Percentiles rank a stretch among this genome's conserved stretches.
These are phyloP conservation scores for Colletotrichum lentis DNA, from an alignment of 2,329 filamentous ascomycete species.

Conservation along the genomic window DNA sequence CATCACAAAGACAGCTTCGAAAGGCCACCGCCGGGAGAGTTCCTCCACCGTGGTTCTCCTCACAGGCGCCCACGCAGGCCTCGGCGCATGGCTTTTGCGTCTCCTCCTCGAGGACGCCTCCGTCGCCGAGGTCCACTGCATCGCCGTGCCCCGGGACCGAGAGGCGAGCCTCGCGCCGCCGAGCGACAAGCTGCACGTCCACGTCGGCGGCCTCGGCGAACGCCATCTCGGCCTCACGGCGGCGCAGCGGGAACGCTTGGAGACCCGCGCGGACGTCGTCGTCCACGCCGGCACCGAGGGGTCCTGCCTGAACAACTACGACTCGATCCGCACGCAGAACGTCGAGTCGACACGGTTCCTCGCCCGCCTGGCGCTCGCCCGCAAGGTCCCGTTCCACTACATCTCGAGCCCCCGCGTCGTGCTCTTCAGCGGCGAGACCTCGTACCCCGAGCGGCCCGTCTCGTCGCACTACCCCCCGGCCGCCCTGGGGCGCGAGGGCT, in stretches of 20 bases:
- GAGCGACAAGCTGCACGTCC: slow-evolving; percentile 44
- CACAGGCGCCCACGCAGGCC: slow-evolving; percentile 53
- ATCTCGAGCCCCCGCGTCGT: slow-evolving; percentile 48
- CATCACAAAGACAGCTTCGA: too few species aligned
- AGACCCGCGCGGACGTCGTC: slow-evolving; percentile 51
- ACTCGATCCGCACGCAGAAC: slow-evolving; percentile 43
- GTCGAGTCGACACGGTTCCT: slow-evolving; percentile 45
- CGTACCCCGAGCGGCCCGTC: slow-evolving; percentile 37
- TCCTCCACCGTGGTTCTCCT: slow-evolving; percentile 7
- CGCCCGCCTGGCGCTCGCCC: slow-evolving; percentile 39
- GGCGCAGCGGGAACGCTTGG: background rate
- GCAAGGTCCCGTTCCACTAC: slow-evolving; percentile 45
- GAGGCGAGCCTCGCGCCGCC: background rate
- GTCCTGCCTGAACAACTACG: slow-evolving; percentile 47
- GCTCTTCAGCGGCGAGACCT: slow-evolving; percentile 7
- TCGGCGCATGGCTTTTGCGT: slow-evolving; percentile 51
- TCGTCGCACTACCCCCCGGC: slow-evolving; percentile 42
- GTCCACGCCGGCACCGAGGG: slow-evolving; percentile 58
- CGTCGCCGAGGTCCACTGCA: slow-evolving; percentile 53
- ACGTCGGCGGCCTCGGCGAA: slow-evolving; percentile 49
- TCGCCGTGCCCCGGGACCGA: slow-evolving; percentile 48
- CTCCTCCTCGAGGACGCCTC: slow-evolving; percentile 45
- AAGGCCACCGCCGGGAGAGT: too few species aligned
- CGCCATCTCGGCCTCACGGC: slow-evolving; percentile 50
- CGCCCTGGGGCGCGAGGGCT: slow-evolving; percentile 46